Evolutionary conservation across 202 grass and related monocot species (phyloP).

Genomic region (Panicum virgatum): DNA sequence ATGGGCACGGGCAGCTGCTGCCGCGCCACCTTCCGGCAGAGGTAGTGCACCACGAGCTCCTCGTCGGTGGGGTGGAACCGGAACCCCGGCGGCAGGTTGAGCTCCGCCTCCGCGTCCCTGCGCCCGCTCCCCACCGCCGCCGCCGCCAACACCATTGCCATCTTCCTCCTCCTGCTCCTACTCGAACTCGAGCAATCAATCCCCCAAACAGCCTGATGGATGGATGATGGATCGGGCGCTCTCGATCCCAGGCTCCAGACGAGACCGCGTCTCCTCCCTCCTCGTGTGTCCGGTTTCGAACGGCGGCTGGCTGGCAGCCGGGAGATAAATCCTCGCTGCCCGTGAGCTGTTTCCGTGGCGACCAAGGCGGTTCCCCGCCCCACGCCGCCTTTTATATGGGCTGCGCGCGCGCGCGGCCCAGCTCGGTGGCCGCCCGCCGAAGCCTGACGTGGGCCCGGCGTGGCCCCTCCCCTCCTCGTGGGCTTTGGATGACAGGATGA

Average conservation of each 20-base stretch:
- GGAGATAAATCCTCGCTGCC: not conserved
- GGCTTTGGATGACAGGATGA: constrained; percentile 42
- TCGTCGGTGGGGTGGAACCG: constrained; percentile 98
- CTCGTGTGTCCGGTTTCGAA: constrained; percentile 19
- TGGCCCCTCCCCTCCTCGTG: not conserved
- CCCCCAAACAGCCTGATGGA: not conserved
- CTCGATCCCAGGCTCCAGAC: not conserved
- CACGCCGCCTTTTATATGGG: constrained; percentile 37
- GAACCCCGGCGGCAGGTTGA: constrained; percentile 91
- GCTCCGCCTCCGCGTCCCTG: constrained; percentile 88
- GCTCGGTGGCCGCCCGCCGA: not conserved
- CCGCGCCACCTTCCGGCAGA: constrained; percentile 56
- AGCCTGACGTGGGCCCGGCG: not conserved
- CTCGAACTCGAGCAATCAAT: not conserved
- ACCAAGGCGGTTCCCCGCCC: constrained; percentile 5
- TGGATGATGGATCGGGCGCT: not conserved
- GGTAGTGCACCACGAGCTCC: constrained; percentile 81
- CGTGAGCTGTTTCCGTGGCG: constrained; percentile 37
- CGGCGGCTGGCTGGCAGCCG: constrained; percentile 21
- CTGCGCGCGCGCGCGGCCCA: not conserved
- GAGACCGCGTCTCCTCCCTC: not conserved
- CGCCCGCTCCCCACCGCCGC: constrained; percentile 32
- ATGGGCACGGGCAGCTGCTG: constrained; percentile 53
- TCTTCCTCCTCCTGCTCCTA: not conserved
- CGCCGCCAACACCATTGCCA: constrained; percentile 5